Conservation (phyloP, 2,329 filamentous ascomycete species). For the Trichoderma semiorbis region DNA sequence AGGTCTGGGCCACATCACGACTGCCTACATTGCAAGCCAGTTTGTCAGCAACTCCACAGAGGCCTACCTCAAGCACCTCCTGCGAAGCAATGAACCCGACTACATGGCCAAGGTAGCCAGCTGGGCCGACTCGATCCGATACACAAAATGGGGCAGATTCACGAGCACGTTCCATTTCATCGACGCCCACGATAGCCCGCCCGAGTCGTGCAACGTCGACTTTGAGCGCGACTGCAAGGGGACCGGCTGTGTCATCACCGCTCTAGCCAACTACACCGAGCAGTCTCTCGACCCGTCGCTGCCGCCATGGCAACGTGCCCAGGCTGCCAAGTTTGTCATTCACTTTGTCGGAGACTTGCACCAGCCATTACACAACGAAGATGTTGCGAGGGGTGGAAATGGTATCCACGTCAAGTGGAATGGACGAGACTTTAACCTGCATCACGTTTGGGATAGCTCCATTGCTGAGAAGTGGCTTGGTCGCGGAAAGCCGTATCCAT, state of each 20-base stretch:
- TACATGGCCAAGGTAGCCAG: constrained; percentile 62
- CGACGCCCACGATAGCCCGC: constrained; percentile 63
- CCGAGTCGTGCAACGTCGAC: constrained; percentile 54
- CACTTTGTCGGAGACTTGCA: constrained; percentile 70
- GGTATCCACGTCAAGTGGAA: constrained; percentile 62
- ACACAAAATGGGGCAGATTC: constrained; percentile 61
- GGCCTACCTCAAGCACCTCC: constrained; percentile 53
- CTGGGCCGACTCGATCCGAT: constrained; percentile 65
- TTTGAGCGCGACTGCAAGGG: constrained; percentile 59
- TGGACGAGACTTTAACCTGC: constrained; percentile 58
- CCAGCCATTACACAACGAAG: constrained; percentile 64
- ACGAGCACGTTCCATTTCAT: constrained; percentile 65
- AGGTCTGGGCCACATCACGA: constrained; percentile 64
- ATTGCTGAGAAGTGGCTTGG: constrained; percentile 65
- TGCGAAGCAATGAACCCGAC: constrained; percentile 51
- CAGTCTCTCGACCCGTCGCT: constrained; percentile 48
- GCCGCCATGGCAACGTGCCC: constrained; percentile 44
- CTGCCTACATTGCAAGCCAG: constrained; percentile 59
- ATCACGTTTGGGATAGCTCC: constrained; percentile 69
- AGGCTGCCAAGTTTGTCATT: constrained; percentile 63
- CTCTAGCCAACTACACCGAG: constrained; percentile 58
- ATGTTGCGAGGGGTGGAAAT: constrained; percentile 64
- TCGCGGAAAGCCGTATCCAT: constrained; percentile 45
- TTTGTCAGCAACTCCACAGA: constrained; percentile 57
- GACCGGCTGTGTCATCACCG: constrained; percentile 59